Evolutionary conservation across 108 stramenopile genomes (phyloP).

Genomic region (Licmophora abbreviata): DNA sequence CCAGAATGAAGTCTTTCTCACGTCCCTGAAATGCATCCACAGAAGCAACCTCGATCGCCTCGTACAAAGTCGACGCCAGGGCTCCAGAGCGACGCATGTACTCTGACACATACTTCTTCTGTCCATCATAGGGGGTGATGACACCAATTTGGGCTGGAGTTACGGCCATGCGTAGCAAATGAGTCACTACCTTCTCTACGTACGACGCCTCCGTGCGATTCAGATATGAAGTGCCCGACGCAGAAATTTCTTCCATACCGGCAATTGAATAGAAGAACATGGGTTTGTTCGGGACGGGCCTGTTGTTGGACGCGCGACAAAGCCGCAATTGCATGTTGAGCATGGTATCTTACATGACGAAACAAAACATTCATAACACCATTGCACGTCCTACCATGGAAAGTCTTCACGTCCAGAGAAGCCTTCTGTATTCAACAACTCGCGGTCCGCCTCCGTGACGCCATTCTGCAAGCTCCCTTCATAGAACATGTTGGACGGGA

Average conservation of each 20-base stretch:
- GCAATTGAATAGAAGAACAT: conserved; percentile 92
- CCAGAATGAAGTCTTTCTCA: conserved; percentile 96
- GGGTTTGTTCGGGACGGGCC: conserved; percentile 83
- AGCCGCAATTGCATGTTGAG: too few species aligned
- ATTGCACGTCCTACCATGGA: conserved; percentile 38
- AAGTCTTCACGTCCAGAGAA: conserved; percentile 82
- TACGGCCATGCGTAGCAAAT: conserved; percentile 89
- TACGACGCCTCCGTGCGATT: conserved; percentile 96
- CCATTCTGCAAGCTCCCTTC: conserved; percentile 98
- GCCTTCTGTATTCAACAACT: conserved; percentile 55
- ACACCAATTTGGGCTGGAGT: conserved; percentile 90
- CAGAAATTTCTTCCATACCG: conserved; percentile 96
- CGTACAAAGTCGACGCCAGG: conserved; percentile 74
- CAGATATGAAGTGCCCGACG: conserved; percentile 94
- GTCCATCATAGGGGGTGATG: conserved; percentile 98
- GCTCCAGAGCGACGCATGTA: conserved; percentile 88
- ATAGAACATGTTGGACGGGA: conserved; percentile 99
- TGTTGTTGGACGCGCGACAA: background rate
- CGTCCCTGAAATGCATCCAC: conserved; percentile 99
- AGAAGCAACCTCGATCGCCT: conserved; percentile 93
- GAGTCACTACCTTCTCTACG: conserved; percentile 95
- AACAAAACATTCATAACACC: conserved; percentile 17
- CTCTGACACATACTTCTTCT: conserved; percentile 88
- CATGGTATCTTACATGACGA: too few species aligned
- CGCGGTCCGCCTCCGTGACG: conserved; percentile 92